These are phyloP conservation scores for Hevea brasiliensis DNA, from an alignment of 345 rosid genomes.

Conservation along the genomic window DNA sequence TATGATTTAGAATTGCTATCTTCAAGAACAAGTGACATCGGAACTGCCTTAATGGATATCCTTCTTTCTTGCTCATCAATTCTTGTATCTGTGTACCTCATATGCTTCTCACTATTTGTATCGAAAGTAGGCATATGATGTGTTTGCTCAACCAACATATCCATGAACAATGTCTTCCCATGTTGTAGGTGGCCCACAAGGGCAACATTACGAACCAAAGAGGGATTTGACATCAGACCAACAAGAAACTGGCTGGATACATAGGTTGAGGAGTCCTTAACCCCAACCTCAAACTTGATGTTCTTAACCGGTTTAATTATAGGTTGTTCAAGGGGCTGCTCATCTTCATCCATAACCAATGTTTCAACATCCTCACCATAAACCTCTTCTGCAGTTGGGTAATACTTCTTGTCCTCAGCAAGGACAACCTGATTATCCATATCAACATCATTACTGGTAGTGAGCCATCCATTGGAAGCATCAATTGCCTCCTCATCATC, in stretches of 20 bases:
- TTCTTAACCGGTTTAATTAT: slow-evolving; percentile 83
- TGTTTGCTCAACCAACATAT: slow-evolving; percentile 97
- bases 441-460: slow-evolving; percentile 71
- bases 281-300: slow-evolving; percentile 88
- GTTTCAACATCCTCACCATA: slow-evolving; percentile 94
- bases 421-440: slow-evolving; percentile 94
- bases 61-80: slow-evolving; percentile 96
- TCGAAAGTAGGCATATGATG: slow-evolving; percentile 90
- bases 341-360: slow-evolving; percentile 95
- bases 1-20: slow-evolving; percentile 90
- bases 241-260: slow-evolving; percentile 92
- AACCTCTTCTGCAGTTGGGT: slow-evolving; percentile 97
- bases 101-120: slow-evolving; percentile 76
- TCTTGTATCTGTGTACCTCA: slow-evolving; percentile 89
- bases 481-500: slow-evolving; percentile 57
- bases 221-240: slow-evolving; percentile 89
- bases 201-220: slow-evolving; percentile 87
- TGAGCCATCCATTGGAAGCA: slow-evolving; percentile 80
- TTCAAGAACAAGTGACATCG: slow-evolving; percentile 96
- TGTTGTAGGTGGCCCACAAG: slow-evolving; percentile 95
- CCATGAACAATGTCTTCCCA: slow-evolving; percentile 94
- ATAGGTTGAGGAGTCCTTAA: slow-evolving; percentile 84
- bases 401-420: slow-evolving; percentile 95
- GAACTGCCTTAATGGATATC: slow-evolving; percentile 89
- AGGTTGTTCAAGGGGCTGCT: slow-evolving; percentile 86